phyloP scores from a whole-genome alignment of 352 stramenopile genomes.

The Globisporangium nagaii region DNA sequence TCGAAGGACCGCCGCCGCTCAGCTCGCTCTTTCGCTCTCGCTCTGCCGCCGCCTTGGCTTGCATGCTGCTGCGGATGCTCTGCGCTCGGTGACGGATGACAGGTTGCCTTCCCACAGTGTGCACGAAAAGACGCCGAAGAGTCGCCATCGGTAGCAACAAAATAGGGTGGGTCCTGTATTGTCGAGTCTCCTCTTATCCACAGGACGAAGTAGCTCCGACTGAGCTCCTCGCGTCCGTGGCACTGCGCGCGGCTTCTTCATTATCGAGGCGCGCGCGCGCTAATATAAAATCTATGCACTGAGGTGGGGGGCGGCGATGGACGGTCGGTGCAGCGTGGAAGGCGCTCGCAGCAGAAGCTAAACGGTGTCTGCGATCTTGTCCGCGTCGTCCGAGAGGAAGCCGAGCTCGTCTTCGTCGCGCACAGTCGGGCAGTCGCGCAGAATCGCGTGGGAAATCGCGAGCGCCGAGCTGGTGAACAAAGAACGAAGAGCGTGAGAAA shows the following conservation, averaged over 20 bases:
- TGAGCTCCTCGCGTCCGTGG: no score
- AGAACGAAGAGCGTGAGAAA: neutral
- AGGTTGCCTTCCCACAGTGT: no score
- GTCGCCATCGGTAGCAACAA: no score
- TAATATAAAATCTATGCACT: slow-evolving; percentile 12
- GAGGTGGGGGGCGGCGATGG: no score
- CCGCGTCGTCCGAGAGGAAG: slow-evolving; percentile 58
- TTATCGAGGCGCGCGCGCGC: neutral
- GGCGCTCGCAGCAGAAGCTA: no score
- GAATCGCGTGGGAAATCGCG: slow-evolving; percentile 69
- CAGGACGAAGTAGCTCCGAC: no score
- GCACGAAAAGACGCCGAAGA: no score
- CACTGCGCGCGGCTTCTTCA: no score
- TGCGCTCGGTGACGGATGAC: no score
- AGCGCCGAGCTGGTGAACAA: slow-evolving; percentile 48
- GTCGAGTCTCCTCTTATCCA: no score
- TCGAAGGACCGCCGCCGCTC: slow-evolving; percentile 7
- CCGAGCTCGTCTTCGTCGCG: slow-evolving; percentile 79
- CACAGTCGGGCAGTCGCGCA: slow-evolving; percentile 70
- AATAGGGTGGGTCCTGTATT: no score
- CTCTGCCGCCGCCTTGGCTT: neutral
- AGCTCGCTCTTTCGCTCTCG: slow-evolving; percentile 2
- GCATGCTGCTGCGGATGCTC: neutral
- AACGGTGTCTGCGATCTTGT: slow-evolving; percentile 69
- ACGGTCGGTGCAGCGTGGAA: no score